A percentile compares a stretch with the other conserved stretches of the same genome.
Evolutionary conservation across 331 rosid species (phyloP).

Genomic region (Saraca asoca): DNA sequence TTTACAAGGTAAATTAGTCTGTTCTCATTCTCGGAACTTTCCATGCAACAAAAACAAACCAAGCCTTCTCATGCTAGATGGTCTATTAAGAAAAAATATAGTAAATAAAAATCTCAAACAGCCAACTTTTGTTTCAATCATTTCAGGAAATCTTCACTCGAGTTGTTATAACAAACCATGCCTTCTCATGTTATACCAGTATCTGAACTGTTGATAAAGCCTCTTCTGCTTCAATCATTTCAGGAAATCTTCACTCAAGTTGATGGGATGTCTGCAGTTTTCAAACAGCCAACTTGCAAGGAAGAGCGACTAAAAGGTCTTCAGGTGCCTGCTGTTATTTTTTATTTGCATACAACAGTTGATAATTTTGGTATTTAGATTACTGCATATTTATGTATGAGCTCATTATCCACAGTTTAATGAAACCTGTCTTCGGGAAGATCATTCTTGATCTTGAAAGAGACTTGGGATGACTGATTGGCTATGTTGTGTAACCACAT

Average conservation of each 20-base stretch:
- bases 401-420: background rate
- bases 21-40: too few relatives aligned
- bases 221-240: background rate
- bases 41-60: too few relatives aligned
- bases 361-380: background rate
- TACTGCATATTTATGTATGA: background rate
- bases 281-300: constrained; percentile 14
- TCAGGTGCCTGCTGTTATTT: background rate
- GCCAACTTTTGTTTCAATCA: background rate
- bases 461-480: background rate
- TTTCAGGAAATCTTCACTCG: constrained; percentile 18
- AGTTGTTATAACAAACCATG: too few relatives aligned
- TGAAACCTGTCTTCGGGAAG: background rate
- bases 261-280: constrained; percentile 25
- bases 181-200: background rate
- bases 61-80: too few relatives aligned
- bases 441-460: background rate
- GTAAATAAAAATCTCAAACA: too few relatives aligned
- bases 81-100: too few relatives aligned
- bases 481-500: background rate
- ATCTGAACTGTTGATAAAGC: background rate
- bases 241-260: constrained; percentile 19
- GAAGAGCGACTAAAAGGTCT: constrained; percentile 29
- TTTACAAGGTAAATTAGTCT: too few relatives aligned
- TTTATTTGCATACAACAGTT: background rate